Percentiles rank a stretch among this genome's conserved stretches.
phyloP scores from a whole-genome alignment of 805 yeast species.

The Metschnikowia shivogae region DNA sequence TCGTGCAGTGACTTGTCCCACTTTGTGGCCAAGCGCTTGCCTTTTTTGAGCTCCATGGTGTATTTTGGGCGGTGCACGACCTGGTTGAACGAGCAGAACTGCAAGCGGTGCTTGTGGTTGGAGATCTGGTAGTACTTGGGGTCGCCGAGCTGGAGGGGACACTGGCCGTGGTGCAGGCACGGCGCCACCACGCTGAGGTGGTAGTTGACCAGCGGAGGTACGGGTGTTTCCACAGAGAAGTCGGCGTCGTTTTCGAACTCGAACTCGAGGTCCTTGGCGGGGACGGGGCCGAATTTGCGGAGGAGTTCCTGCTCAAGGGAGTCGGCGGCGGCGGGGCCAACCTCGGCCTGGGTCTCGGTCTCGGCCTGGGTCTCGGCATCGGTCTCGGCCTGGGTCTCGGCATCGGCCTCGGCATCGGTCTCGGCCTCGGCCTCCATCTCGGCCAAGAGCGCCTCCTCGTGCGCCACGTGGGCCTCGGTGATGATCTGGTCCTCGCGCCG shows the following conservation, averaged over 20 bases:
- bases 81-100: conserved; percentile 73
- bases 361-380: conserved; percentile 5
- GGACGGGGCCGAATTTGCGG: conserved; percentile 39
- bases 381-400: conserved; percentile 13
- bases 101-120: conserved; percentile 54
- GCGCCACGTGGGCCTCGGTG: conserved; percentile 32
- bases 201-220: conserved; percentile 32
- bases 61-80: conserved; percentile 73
- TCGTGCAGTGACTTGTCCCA: conserved; percentile 62
- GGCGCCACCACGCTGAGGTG: conserved; percentile 78
- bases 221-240: conserved; percentile 18
- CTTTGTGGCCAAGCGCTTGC: conserved; percentile 62
- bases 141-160: conserved; percentile 80
- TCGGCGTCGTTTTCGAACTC: conserved; percentile 41
- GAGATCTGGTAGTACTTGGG: conserved; percentile 59
- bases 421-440: conserved; percentile 22
- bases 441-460: conserved; percentile 30
- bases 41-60: conserved; percentile 80
- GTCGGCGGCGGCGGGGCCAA: too few species aligned
- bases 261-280: conserved; percentile 43
- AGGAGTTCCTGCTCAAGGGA: conserved; percentile 30
- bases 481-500: conserved; percentile 34
- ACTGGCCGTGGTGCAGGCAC: conserved; percentile 79
- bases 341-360: too few species aligned
- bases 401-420: conserved; percentile 7